A percentile compares a stretch with the other conserved stretches of the same genome.
Conservation (phyloP, 495 filamentous ascomycete genomes). For the Penicillium paradoxum region DNA sequence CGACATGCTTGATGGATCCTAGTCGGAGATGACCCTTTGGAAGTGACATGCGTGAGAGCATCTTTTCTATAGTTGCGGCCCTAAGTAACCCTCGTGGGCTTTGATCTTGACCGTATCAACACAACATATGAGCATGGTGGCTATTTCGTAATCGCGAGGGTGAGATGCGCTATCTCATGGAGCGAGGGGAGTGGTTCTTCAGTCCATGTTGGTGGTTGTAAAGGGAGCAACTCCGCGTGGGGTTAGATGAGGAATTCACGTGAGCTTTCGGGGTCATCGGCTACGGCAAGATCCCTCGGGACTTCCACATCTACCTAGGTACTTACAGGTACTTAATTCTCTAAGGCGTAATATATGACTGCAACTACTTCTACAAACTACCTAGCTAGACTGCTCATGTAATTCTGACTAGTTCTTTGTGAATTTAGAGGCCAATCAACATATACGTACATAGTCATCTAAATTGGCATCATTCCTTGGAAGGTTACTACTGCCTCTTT, state of each 20-base stretch:
- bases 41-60: slow-evolving; percentile 8
- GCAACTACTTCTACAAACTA: too few relatives aligned
- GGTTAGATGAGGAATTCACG: slow-evolving; percentile 16
- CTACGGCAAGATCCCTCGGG: not conserved
- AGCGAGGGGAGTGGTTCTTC: not conserved
- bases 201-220: not conserved
- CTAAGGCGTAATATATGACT: too few relatives aligned
- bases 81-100: slow-evolving; percentile 11
- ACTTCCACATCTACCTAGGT: not conserved
- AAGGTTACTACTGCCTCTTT: too few relatives aligned
- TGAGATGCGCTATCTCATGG: slow-evolving; percentile 7
- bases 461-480: too few relatives aligned
- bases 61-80: slow-evolving; percentile 13
- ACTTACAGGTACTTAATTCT: too few relatives aligned
- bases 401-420: too few relatives aligned
- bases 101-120: slow-evolving; percentile 14
- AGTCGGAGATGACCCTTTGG: not conserved
- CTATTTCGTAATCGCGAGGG: not conserved
- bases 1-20: not conserved
- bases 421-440: too few relatives aligned
- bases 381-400: too few relatives aligned
- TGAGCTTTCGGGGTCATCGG: slow-evolving; percentile 19
- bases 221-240: slow-evolving; percentile 9
- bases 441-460: too few relatives aligned
- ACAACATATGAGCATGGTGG: slow-evolving; percentile 14